A percentile compares a stretch with the other conserved stretches of the same genome.
These are phyloP conservation scores for Furcasterigmium sp. DNA, from an alignment of 2,329 filamentous ascomycete species.

Conservation along the genomic window DNA sequence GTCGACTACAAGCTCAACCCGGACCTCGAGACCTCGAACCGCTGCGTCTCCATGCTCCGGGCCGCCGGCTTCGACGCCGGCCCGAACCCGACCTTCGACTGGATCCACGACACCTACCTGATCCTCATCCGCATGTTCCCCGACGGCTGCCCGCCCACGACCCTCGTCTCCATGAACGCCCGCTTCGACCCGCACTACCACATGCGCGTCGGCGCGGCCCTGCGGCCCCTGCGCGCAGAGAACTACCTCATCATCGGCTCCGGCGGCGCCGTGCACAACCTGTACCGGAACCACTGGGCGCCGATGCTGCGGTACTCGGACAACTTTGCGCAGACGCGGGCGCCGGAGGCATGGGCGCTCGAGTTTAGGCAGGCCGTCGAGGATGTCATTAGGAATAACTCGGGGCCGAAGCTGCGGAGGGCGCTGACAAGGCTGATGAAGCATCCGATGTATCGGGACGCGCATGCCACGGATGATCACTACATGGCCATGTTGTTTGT, in stretches of 20 bases:
- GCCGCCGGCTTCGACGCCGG: slow-evolving; percentile 47
- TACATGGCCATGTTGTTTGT: slow-evolving; percentile 63
- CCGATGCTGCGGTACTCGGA: slow-evolving; percentile 60
- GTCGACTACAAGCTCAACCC: slow-evolving; percentile 54
- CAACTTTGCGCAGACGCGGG: slow-evolving; percentile 55
- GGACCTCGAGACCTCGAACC: slow-evolving; percentile 47
- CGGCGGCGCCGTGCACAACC: slow-evolving; percentile 63
- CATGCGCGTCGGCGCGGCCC: slow-evolving; percentile 49
- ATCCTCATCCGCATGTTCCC: slow-evolving; percentile 69
- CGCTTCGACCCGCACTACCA: slow-evolving; percentile 35
- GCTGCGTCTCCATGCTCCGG: slow-evolving; percentile 43
- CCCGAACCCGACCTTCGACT: slow-evolving; percentile 54
- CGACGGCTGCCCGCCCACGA: slow-evolving; percentile 57
- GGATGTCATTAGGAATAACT: slow-evolving; percentile 41
- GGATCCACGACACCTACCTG: slow-evolving; percentile 69
- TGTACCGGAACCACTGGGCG: slow-evolving; percentile 61
- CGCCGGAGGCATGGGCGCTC: slow-evolving; percentile 55
- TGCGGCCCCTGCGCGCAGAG: slow-evolving; percentile 50
- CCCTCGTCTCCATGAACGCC: slow-evolving; percentile 31
- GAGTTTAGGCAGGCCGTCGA: slow-evolving; percentile 63
- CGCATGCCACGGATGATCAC: slow-evolving; percentile 66
- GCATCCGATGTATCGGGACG: slow-evolving; percentile 59
- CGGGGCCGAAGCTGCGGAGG: slow-evolving; percentile 47
- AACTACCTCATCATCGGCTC: slow-evolving; percentile 47
- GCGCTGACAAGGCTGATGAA: slow-evolving; percentile 61